Evolutionary conservation across 139 green algal species (phyloP), one percentile per base, ranked within the genome.

Genomic region (Chlamydomonas sphaeroides): DNA sequence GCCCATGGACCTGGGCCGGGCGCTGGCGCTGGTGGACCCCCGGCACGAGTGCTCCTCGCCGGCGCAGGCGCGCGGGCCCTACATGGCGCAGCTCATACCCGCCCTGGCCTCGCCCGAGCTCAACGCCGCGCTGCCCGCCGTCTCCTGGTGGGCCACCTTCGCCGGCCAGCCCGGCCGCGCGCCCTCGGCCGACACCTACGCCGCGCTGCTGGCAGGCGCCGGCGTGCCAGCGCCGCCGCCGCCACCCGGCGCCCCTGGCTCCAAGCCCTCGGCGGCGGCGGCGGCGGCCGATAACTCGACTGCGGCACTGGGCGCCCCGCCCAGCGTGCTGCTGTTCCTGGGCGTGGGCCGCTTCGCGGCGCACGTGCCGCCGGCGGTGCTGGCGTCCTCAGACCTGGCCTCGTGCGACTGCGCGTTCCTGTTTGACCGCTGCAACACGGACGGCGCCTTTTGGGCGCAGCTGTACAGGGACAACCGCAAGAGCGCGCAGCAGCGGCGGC

Each of bases 381-480:
- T 83, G 69, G 62, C 83, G 6, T 83, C 68, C 30, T 56, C 89
- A 7, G 85, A 90, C 65, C 36, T 92, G 45, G 49, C 72, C 11
- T 32, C 61, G 41, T 87, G 76, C 51, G 80, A 80, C 23, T 36
- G 77, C n/a, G 85, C 86, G 25, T 38, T 92, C 42, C 66, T 92
- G 49, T 79, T 90, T 4, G 88, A 87, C 36, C 84, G 84, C 35
- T 85, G 84, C 33, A 90, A 90, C 66, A 90, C 86, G 36, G 70
- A 80, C 28, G 63, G 3, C 25, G 86, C 86, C 5, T 84, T 84
- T 45, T 85, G 86, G 82, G 78, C 65, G n/a, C 86, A 90, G 81
- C 62, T 90, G 65, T 90, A 90, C 70, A 59, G 86, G 15, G 86
- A 90, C 65, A 90, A 90, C 77, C 70, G 86, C 39, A 90, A 90